Evolutionary conservation across 2,329 filamentous ascomycete genomes (phyloP).

Genomic region (Cercospora zeae-maydis): DNA sequence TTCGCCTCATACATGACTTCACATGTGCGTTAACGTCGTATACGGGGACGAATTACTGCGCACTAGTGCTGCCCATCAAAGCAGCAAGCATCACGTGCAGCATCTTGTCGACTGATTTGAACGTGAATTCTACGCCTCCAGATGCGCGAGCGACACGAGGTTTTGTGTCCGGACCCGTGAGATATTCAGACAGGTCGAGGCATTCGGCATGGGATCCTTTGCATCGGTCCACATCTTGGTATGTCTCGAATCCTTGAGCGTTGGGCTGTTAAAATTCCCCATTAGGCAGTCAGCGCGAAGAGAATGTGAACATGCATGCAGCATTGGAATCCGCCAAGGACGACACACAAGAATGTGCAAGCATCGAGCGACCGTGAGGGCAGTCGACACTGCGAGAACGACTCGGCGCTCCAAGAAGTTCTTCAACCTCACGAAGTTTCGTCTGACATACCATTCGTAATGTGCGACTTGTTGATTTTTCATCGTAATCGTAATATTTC

Average conservation of each 20-base stretch:
- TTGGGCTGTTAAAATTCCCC: background rate
- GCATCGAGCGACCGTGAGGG: background rate
- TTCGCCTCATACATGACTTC: background rate
- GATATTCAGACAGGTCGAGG: background rate
- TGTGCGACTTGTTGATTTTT: background rate
- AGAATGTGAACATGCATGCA: background rate
- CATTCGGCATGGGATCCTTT: background rate
- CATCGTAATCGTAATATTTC: background rate
- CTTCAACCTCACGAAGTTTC: no score
- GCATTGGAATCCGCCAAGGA: background rate
- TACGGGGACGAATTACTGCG: background rate
- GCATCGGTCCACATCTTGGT: background rate
- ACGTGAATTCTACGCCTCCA: background rate
- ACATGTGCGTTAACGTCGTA: background rate
- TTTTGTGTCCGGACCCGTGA: background rate
- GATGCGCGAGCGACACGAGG: background rate
- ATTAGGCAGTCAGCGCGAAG: background rate
- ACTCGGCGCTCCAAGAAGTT: background rate
- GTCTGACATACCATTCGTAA: no score
- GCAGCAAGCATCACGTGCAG: background rate
- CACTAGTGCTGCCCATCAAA: background rate
- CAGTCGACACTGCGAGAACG: background rate
- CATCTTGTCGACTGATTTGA: background rate
- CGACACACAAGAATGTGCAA: background rate
- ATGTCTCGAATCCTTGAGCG: background rate